phyloP scores from a whole-genome alignment of 164 flowering plant genomes.

The Annona cherimola region DNA sequence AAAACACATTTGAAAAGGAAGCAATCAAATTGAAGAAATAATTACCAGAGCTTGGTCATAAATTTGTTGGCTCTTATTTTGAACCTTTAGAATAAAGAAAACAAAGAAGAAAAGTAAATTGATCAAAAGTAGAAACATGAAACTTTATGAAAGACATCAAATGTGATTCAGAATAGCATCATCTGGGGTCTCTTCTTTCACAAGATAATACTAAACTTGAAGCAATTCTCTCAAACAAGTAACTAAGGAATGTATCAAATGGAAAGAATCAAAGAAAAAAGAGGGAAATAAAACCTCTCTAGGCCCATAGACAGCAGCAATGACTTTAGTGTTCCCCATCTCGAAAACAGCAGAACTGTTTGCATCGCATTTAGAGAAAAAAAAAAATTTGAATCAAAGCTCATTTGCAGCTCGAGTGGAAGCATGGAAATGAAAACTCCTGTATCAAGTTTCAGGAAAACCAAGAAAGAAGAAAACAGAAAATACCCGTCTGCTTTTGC shows the following conservation, averaged over 20 bases:
- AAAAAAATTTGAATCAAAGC: slow-evolving; percentile 1
- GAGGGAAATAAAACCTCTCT: slow-evolving; percentile 57
- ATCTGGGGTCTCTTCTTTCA: no score
- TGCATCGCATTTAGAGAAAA: slow-evolving; percentile 6
- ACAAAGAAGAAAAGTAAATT: not conserved
- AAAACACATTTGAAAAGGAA: not conserved
- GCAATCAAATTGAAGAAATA: not conserved
- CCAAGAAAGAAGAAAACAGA: not conserved
- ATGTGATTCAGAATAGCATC: not conserved
- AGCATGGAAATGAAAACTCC: not conserved
- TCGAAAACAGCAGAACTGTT: slow-evolving; percentile 87
- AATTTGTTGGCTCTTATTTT: slow-evolving; percentile 75
- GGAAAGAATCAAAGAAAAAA: not conserved
- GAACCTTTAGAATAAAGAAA: slow-evolving; percentile 48
- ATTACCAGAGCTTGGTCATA: slow-evolving; percentile 82
- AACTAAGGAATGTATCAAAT: no score
- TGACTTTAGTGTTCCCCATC: slow-evolving; percentile 97
- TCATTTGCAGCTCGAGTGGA: not conserved
- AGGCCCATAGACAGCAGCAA: slow-evolving; percentile 98
- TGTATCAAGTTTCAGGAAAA: not conserved
- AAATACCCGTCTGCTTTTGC: slow-evolving; percentile 87
- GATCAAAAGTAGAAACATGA: not conserved
- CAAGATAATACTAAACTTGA: no score
- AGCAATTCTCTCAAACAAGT: no score
- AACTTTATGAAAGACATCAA: not conserved